These are phyloP conservation scores for Nakazawaea holstii DNA, from an alignment of 805 yeast species.

Conservation along the genomic window DNA sequence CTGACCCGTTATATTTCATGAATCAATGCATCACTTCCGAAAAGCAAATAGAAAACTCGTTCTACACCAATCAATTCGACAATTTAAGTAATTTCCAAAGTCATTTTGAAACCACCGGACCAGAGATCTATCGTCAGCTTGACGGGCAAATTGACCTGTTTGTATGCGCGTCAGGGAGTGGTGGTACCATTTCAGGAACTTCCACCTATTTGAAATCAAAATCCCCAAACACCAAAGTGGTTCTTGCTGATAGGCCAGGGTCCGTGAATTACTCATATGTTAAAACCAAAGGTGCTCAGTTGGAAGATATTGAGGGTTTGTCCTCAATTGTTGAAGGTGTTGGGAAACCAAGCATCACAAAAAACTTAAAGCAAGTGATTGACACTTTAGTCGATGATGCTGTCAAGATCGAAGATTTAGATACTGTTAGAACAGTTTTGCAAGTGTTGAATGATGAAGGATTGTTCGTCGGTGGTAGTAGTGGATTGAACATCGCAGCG, in stretches of 20 bases:
- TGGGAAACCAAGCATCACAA: conserved; percentile 44
- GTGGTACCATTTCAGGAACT: conserved; percentile 87
- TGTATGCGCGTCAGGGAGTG: conserved; percentile 84
- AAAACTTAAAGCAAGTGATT: conserved; percentile 33
- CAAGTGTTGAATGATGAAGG: conserved; percentile 40
- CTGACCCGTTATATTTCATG: conserved; percentile 50
- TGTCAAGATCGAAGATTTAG: conserved; percentile 34
- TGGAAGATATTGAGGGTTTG: conserved; percentile 33
- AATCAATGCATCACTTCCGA: conserved; percentile 39
- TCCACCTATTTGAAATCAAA: conserved; percentile 55
- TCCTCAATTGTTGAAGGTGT: conserved; percentile 41
- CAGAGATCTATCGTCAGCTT: conserved; percentile 71
- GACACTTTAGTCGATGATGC: conserved; percentile 34
- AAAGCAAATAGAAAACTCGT: conserved; percentile 19
- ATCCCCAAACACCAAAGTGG: conserved; percentile 14
- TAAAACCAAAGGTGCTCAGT: conserved; percentile 30
- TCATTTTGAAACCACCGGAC: conserved; percentile 76
- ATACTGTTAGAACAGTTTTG: conserved; percentile 36
- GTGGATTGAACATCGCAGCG: conserved; percentile 41
- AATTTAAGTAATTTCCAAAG: conserved; percentile 75
- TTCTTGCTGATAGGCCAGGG: conserved; percentile 44
- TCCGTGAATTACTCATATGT: conserved; percentile 37
- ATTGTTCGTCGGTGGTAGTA: conserved; percentile 39
- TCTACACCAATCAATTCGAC: conserved; percentile 69
- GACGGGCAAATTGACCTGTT: conserved; percentile 57